Base-by-base conservation (phyloP, 345 rosid species). In the Toxicodendron radicans region DNA sequence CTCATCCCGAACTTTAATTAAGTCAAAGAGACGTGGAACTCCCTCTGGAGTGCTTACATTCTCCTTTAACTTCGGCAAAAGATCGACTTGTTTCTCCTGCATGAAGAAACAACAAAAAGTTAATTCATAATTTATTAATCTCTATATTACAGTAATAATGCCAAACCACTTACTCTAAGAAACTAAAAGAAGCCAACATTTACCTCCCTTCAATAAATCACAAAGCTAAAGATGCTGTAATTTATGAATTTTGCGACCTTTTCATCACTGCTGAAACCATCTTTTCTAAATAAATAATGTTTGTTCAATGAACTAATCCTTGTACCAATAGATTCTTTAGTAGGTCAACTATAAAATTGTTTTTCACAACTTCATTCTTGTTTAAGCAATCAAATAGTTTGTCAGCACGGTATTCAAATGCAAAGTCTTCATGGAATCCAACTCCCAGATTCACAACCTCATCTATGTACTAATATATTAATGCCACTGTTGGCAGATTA, bases 1-100 rank as follows among this genome's bases (percentile, higher is more conserved):
- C 77, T 92, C 97, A 85, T 95, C 96, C 73, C 83, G 80, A 80
- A 93, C 97, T 80, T 88, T 85, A 65, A 95, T 84, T 64, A 93
- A 83, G 83, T 95, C 98, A 89, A 91, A 91, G 72, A 95, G 98
- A 65, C 97, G 96, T 30, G 93, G 96, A 80, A 88, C 93, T 14
- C 93, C 93, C 84, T 93, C 97, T 8, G 99, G 97, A 63, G 92
- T 86, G 87, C 78, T 85, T 78, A 90, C 87, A 35, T 72, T 87
- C 79, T 86, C 87, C 82, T 86, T 91, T 77, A 87, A 51, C 74
- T 85, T 91, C n/a, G 79, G 80, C 53, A 85, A 82, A 78, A 80
- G 91, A 70, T 85, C 84, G 75, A 73, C 83, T 82, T 93, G 99
- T 77, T 91, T 93, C 80, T 95, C 99, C 97, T 95, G 88, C 87